These are phyloP conservation scores for Trichoderma guizhouense DNA, from an alignment of 2,329 filamentous ascomycete species.

Conservation along the genomic window DNA sequence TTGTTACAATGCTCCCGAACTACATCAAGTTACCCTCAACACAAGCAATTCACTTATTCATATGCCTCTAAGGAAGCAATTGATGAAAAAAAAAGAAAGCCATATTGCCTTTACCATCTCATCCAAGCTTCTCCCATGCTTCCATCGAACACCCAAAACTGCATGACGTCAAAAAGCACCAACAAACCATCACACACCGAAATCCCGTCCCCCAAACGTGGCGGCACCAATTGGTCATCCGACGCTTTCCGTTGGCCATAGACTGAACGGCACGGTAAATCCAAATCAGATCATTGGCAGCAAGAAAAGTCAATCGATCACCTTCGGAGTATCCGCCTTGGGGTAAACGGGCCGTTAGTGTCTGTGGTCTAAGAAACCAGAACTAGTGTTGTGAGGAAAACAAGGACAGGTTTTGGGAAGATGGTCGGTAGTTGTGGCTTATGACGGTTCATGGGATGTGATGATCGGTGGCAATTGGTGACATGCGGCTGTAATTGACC, in stretches of 20 bases:
- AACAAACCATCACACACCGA: neutral
- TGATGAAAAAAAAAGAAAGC: neutral
- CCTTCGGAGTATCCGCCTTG: neutral
- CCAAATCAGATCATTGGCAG: neutral
- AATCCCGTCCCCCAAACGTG: neutral
- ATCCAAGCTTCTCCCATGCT: neutral
- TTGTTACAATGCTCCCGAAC: neutral
- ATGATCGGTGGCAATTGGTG: neutral
- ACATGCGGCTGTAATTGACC: neutral
- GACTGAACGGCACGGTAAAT: neutral
- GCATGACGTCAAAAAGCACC: conserved; percentile 5
- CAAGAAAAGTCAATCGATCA: neutral
- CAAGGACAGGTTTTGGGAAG: neutral
- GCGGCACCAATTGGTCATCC: neutral
- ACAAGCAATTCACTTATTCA: neutral
- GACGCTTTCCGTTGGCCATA: neutral
- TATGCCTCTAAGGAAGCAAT: neutral
- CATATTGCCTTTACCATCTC: neutral
- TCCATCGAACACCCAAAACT: neutral
- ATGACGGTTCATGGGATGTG: neutral
- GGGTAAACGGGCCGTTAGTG: neutral
- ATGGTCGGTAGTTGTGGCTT: neutral
- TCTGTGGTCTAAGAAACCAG: neutral
- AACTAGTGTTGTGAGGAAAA: neutral
- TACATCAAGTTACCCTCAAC: neutral